phyloP scores from a whole-genome alignment of 805 yeast species.

The Hemisphaericaspora nanyangensis region DNA sequence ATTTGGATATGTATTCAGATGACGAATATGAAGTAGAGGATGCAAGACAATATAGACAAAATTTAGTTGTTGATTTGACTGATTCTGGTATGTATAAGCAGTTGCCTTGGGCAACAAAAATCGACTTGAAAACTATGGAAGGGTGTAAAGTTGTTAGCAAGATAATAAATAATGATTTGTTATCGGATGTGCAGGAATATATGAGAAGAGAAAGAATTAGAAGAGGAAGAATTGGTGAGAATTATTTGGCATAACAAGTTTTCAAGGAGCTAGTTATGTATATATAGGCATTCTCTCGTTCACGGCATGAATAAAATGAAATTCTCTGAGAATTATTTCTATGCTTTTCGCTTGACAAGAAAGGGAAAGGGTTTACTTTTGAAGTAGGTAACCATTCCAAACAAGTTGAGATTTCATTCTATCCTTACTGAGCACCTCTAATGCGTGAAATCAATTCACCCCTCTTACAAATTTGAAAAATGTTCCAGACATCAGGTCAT shows the following conservation, averaged over 20 bases:
- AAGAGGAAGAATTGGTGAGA: conserved; percentile 43
- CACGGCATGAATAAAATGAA: too few species aligned
- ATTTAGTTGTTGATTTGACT: conserved; percentile 33
- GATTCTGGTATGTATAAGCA: conserved; percentile 44
- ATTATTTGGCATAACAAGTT: conserved; percentile 21
- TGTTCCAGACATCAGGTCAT: conserved; percentile 91
- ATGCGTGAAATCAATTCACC: too few species aligned
- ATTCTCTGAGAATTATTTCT: too few species aligned
- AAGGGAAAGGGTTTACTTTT: too few species aligned
- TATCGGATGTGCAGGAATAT: conserved; percentile 26
- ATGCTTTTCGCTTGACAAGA: too few species aligned
- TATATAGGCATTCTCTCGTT: too few species aligned
- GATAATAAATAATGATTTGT: conserved; percentile 28
- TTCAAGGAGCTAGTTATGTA: too few species aligned
- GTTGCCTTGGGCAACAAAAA: conserved; percentile 35
- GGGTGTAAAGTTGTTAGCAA: conserved; percentile 26
- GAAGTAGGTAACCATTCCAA: too few species aligned
- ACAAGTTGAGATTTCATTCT: not conserved
- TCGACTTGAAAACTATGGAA: conserved; percentile 21
- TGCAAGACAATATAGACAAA: conserved; percentile 11
- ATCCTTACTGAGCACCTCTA: not conserved
- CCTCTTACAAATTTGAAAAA: conserved; percentile 15
- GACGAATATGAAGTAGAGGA: conserved; percentile 1
- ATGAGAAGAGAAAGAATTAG: conserved; percentile 30
- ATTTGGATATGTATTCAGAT: conserved; percentile 8